These are phyloP conservation scores for Sindora glabra DNA, from an alignment of 306 rosid genomes.

Conservation along the genomic window DNA sequence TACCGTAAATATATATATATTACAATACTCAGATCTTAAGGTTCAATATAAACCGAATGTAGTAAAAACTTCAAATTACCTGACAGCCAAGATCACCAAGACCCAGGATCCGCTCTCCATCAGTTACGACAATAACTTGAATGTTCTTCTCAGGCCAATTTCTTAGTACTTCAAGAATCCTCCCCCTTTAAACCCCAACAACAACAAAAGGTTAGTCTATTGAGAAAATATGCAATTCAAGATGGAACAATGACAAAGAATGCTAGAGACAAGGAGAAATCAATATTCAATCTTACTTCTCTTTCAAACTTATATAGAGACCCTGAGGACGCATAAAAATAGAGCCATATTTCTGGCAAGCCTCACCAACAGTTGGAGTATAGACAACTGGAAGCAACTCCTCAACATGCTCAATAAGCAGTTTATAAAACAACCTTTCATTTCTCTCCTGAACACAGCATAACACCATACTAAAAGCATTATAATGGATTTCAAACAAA, in stretches of 20 bases:
- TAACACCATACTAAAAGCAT: background rate
- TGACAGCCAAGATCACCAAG: slow-evolving; percentile 98
- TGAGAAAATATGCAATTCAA: slow-evolving; percentile 11
- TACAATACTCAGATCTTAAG: background rate
- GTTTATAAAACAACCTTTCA: slow-evolving; percentile 74
- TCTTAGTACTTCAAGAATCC: slow-evolving; percentile 82
- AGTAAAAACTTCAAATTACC: slow-evolving; percentile 30
- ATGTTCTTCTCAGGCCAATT: slow-evolving; percentile 96
- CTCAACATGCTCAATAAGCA: slow-evolving; percentile 81
- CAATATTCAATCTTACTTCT: slow-evolving; percentile 57
- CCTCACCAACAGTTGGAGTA: slow-evolving; percentile 98
- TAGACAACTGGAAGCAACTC: slow-evolving; percentile 92
- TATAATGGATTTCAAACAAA: background rate
- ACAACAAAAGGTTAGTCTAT: slow-evolving; percentile 9
- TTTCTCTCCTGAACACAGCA: slow-evolving; percentile 63
- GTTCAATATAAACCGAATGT: background rate
- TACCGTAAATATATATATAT: no score
- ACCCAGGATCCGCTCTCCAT: slow-evolving; percentile 91
- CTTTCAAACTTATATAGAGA: slow-evolving; percentile 86
- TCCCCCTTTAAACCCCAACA: slow-evolving; percentile 48
- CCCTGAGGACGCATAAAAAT: slow-evolving; percentile 83
- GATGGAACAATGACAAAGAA: background rate
- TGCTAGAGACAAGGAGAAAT: background rate
- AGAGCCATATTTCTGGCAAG: slow-evolving; percentile 96
- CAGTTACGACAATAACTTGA: slow-evolving; percentile 97